These are phyloP conservation scores for Biscutella laevigata DNA, from an alignment of 441 rosid species.

Conservation along the genomic window DNA sequence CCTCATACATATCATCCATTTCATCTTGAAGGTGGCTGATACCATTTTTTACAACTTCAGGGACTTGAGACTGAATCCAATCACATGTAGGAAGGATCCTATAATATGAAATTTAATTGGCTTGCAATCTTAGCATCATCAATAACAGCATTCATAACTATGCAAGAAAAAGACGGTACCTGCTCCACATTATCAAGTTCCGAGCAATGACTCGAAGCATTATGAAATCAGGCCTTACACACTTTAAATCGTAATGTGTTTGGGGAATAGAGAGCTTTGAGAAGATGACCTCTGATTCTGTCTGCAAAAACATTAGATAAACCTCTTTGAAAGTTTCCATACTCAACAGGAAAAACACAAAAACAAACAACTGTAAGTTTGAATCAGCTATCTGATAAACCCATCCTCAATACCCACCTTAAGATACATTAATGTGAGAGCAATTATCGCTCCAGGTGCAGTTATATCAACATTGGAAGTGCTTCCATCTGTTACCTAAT, in stretches of 20 bases:
- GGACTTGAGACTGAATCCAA: constrained; percentile 90
- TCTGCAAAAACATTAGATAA: constrained; percentile 41
- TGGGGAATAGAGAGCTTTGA: constrained; percentile 81
- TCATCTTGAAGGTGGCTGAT: constrained; percentile 60
- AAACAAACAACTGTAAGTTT: not conserved
- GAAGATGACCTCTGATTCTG: constrained; percentile 69
- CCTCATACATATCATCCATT: constrained; percentile 56
- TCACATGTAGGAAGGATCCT: constrained; percentile 79
- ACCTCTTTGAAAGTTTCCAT: constrained; percentile 9
- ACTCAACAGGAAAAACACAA: constrained; percentile 3
- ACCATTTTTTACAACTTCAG: constrained; percentile 64
- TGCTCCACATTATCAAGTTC: constrained; percentile 93
- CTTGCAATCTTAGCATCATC: constrained; percentile 12
- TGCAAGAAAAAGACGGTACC: constrained; percentile 35
- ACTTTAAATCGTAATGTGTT: constrained; percentile 75
- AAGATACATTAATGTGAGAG: constrained; percentile 84
- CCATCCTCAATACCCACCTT: constrained; percentile 46
- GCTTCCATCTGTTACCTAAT: constrained; percentile 76
- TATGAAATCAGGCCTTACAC: constrained; percentile 94
- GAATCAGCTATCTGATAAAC: constrained; percentile 14
- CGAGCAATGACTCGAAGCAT: constrained; percentile 98
- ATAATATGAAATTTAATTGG: constrained; percentile 23
- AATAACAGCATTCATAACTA: constrained; percentile 15
- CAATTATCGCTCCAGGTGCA: constrained; percentile 93
- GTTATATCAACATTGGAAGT: constrained; percentile 84